Evolutionary conservation across 73 alveolate species (phyloP), one percentile per base, ranked within the genome.

Genomic region (Stentor coeruleus): DNA sequence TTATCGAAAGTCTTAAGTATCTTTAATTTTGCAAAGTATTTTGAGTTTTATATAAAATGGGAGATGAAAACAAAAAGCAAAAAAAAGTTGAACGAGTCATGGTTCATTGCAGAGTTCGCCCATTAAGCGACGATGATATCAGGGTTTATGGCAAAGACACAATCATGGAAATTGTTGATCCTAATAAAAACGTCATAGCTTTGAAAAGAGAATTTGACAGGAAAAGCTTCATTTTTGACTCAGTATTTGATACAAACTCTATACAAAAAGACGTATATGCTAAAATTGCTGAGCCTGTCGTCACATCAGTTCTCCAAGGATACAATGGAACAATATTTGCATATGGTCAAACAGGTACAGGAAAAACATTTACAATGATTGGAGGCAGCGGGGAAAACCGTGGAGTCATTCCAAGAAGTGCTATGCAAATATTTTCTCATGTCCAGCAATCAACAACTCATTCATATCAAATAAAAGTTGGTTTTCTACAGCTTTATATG

Each of bases 281-380:
- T 49, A 66, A 28, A 58, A 93, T 92, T 3, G 98, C 97, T 75
- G 83, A 81, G 82, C 92, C 92, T 30, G 97, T 95, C 39, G 92
- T 97, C 3, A 31, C 83, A 3, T 82, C 93, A 72, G 99, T 94
- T n/a, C 87, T 97, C 28, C 84, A 88, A 82, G 99, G 99, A 15
- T 97, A 91, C 73, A 97, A 97, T 86, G 99, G 99, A 15, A 94
- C 99, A 26, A 97, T 97, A 26, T 97, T 97, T 60, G 96, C 98
- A 37, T 97, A 97, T 86, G 99, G 99, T 1, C 91, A 95, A 88
- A 97, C 99, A 2, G 99, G 99, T 26, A 95, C 99, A 36, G 99
- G 99, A 6, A 97, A 97, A 86, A 97, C 99, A 1, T 95, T 90
- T 85, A 93, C 99, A 3, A 95, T 97, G 98, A 94, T 92, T 35